Evolutionary conservation across 2,329 filamentous ascomycete genomes (phyloP).

Genomic region (Apiospora sp.): DNA sequence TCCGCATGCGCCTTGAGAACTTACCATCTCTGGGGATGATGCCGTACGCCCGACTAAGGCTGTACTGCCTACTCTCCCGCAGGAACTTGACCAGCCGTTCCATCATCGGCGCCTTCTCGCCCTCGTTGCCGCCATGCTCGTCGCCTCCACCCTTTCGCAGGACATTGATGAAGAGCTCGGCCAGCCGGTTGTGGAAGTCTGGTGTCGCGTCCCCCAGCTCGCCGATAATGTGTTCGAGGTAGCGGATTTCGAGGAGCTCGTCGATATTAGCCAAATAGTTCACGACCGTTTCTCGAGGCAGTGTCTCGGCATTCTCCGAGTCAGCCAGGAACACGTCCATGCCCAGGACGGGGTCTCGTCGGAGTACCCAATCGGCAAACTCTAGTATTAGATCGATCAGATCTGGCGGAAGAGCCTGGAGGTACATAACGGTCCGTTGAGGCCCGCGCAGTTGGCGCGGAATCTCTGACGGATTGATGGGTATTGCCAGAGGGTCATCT

Average conservation of each 20-base stretch:
- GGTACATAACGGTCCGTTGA: constrained; percentile 82
- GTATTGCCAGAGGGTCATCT: constrained; percentile 32
- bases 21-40: constrained; percentile 82
- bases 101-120: constrained; percentile 50
- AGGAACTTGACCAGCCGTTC: constrained; percentile 78
- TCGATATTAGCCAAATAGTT: constrained; percentile 77
- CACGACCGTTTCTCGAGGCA: constrained; percentile 80
- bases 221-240: constrained; percentile 89
- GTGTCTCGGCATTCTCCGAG: constrained; percentile 90
- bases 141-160: constrained; percentile 48
- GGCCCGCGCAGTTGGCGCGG: constrained; percentile 73
- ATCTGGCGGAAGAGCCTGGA: constrained; percentile 88
- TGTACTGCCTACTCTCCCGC: constrained; percentile 80
- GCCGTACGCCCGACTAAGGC: constrained; percentile 77
- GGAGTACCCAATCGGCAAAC: constrained; percentile 88
- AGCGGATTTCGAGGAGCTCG: constrained; percentile 74
- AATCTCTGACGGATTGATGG: constrained; percentile 30
- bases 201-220: constrained; percentile 86
- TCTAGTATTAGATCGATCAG: constrained; percentile 91
- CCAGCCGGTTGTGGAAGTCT: constrained; percentile 85
- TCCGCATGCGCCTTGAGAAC: constrained; percentile 38
- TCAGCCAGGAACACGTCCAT: constrained; percentile 96
- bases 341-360: constrained; percentile 73
- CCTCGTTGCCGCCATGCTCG: constrained; percentile 26
- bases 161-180: constrained; percentile 73